Evolutionary conservation across 2,329 filamentous ascomycete genomes (phyloP), one percentile per base, ranked within the genome.

Genomic region (Verticillium albo-atrum): DNA sequence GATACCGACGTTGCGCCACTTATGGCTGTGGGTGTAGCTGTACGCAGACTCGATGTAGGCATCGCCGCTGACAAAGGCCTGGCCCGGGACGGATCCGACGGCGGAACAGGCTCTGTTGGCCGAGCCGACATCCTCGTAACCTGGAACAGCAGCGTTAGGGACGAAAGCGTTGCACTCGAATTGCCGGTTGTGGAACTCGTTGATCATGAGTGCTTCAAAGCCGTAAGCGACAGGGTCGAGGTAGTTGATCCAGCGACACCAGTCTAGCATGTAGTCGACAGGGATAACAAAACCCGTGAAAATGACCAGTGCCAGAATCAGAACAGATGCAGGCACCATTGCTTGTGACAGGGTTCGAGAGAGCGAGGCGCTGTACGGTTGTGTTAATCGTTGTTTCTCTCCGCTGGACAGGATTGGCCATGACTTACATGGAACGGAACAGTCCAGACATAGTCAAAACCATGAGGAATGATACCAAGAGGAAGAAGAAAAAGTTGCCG

Each of bases 221-320:
- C 86, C 86, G 64, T 96, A 96, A 1, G 85, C 86, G 10, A 96
- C 82, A 3, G 91, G 90, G 62, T 96, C 87, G 42, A 95, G 77
- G 70, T 91, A 94, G 70, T 89, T 89, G 63, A 96, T 85, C 92
- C 92, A 96, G 61, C 87, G 82, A 66, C 89, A 89, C 91, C 91
- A 96, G 1, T 78, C 83, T 6, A 89, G 81, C 89, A 92, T 95
- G 73, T 94, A 86, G 58, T 78, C 73, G 66, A 81, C 82, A 0
- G 83, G 84, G 58, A 88, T 81, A 59, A 86, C 82, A 70, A 92
- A 90, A 61, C 88, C 89, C n/a, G 89, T 91, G 71, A 86, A 86
- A 65, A 86, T 87, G 72, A 91, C 81, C 32, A 91, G 81, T 61
- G 80, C 83, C 56, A 90, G 75, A 63, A 90, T 89, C 63, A 87